Percentiles rank a stretch among this genome's conserved stretches.
These are phyloP conservation scores for Venturiaceae sp. DNA, from an alignment of 2,329 filamentous ascomycete genomes.

Conservation along the genomic window DNA sequence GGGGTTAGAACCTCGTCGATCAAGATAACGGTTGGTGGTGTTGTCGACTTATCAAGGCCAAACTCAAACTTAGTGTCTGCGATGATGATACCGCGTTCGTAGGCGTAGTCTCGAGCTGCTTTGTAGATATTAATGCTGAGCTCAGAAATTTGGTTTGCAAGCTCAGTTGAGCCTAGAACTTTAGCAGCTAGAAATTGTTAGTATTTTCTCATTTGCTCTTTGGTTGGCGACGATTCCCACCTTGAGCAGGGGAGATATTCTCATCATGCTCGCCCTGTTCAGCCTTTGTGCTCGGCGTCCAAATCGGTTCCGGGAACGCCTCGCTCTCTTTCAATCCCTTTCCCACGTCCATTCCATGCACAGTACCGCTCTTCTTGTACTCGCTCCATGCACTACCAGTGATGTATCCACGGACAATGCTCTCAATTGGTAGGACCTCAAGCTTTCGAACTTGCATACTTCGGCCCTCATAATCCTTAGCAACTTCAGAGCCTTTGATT, in stretches of 20 bases:
- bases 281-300: slow-evolving; percentile 80
- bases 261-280: slow-evolving; percentile 70
- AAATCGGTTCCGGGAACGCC: slow-evolving; percentile 59
- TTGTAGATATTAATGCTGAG: slow-evolving; percentile 54
- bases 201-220: neutral
- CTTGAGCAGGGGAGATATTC: slow-evolving; percentile 68
- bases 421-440: slow-evolving; percentile 69
- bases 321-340: slow-evolving; percentile 61
- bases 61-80: slow-evolving; percentile 75
- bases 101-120: slow-evolving; percentile 51
- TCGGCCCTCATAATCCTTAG: slow-evolving; percentile 45
- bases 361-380: slow-evolving; percentile 62
- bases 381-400: slow-evolving; percentile 79
- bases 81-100: slow-evolving; percentile 61
- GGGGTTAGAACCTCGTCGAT: slow-evolving; percentile 83
- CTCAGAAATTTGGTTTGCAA: slow-evolving; percentile 56
- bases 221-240: slow-evolving; percentile 8
- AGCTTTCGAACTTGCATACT: slow-evolving; percentile 70
- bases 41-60: slow-evolving; percentile 54
- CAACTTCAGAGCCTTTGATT: slow-evolving; percentile 23
- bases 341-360: slow-evolving; percentile 66
- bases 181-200: slow-evolving; percentile 30
- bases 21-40: slow-evolving; percentile 48
- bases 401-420: slow-evolving; percentile 83
- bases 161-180: slow-evolving; percentile 51